Evolutionary conservation across 352 stramenopile genomes (phyloP), one percentile per base, ranked within the genome.

Genomic region (Elongisporangium prolatum): DNA sequence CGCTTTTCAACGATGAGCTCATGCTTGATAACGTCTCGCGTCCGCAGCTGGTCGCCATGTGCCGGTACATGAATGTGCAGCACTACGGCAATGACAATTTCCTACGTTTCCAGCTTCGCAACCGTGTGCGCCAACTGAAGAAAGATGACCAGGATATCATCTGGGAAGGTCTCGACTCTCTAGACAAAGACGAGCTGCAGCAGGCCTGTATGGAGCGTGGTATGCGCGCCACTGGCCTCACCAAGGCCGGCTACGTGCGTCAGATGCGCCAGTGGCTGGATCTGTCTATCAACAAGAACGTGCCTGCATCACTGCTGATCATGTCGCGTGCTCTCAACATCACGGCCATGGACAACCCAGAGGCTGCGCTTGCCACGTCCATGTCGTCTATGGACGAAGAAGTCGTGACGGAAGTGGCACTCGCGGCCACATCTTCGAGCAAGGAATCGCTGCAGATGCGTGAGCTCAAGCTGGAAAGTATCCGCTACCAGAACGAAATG

Each of bases 111-210:
- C 96, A 98, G 73, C 60, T 93, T 54, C 88, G 97, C 28, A 96
- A 95, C 64, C 89, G 89, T 52, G 96, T 99, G 61, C 75, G 92
- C 52, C 80, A 89, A 57, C 71, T 99, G 13, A 98, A 98, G 69
- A 98, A 98, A 70, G 97, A 99, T 74, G 97, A 99, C 72, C 94
- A 98, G 70, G 87, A 97, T 54, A 99, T 99, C 72, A 88, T 99
- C 57, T 99, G 95, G 93, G 97, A 99, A 84, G 97, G 97, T 11
- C 85, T 99, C 48, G 91, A 98, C 59, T 98, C 87, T 28, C 83
- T 99, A 2, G 97, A 97, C 60, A 98, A 98, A 75, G 96, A 99
- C 68, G 97, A 99, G 75, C 75, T 99, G 1, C 88, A 96, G 70
- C 85, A 93, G 75, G 97, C 96, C 9, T 99, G 96, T 65, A 92